Conservation (phyloP, 148 eudicot genomes). For the Vaccinium myrtillus region DNA sequence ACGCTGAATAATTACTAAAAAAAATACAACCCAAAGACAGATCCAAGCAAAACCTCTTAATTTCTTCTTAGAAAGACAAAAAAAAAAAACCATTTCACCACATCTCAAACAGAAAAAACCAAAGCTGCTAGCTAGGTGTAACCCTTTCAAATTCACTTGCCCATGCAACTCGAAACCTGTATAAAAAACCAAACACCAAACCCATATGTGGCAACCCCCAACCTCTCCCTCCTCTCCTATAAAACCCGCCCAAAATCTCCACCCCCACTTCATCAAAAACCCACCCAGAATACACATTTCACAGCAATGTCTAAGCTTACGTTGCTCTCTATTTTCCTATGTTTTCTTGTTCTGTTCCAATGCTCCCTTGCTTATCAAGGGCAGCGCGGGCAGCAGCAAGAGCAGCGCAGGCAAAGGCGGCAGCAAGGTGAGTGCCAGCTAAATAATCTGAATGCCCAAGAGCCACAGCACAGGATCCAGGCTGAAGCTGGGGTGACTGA, state of each 20-base stretch:
- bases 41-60: neutral
- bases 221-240: constrained; percentile 24
- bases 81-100: neutral
- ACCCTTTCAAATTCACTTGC: constrained; percentile 17
- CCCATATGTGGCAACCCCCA: constrained; percentile 34
- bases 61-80: neutral
- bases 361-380: constrained; percentile 25
- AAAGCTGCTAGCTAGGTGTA: constrained; percentile 34
- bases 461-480: constrained; percentile 40
- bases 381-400: neutral
- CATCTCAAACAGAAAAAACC: neutral
- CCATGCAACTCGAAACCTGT: constrained; percentile 48
- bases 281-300: neutral
- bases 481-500: constrained; percentile 72
- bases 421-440: constrained; percentile 47
- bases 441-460: constrained; percentile 40
- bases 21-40: neutral
- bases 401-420: neutral
- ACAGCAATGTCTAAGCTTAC: constrained; percentile 39
- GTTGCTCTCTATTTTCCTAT: constrained; percentile 27
- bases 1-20: too few relatives aligned
- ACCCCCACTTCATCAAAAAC: constrained; percentile 32
- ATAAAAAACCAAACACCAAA: constrained; percentile 15
- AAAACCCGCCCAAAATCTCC: constrained; percentile 28
- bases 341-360: constrained; percentile 32